Conservation (phyloP, 1,284 basidiomycete species). For the Heterobasidion occidentale region DNA sequence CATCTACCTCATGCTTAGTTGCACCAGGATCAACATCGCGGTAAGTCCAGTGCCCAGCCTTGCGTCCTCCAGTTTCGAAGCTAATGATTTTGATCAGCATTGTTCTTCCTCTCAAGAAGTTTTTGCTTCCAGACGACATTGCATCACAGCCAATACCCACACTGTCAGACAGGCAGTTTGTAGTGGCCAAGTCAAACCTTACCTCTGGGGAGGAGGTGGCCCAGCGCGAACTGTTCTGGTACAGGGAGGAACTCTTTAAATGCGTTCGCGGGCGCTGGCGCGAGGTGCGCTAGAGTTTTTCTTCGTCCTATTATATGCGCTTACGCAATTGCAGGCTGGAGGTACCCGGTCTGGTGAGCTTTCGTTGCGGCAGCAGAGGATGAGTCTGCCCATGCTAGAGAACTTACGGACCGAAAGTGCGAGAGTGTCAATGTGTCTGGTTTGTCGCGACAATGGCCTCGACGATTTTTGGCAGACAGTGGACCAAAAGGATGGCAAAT, state of each 20-base stretch:
- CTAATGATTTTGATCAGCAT: conserved; percentile 38
- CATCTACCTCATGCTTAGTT: conserved; percentile 52
- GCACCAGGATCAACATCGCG: conserved; percentile 81
- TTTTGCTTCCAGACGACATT: conserved; percentile 51
- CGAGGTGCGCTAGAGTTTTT: conserved; percentile 49
- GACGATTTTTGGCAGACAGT: conserved; percentile 13
- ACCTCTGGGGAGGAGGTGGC: conserved; percentile 49
- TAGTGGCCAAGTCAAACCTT: conserved; percentile 70
- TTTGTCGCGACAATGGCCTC: conserved; percentile 20
- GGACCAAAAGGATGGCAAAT: conserved; percentile 28
- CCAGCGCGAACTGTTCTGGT: conserved; percentile 88
- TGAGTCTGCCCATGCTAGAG: conserved; percentile 73
- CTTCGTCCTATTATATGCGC: conserved; percentile 1
- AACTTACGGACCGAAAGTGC: conserved; percentile 59
- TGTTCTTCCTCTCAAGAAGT: conserved; percentile 70
- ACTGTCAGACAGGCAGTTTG: conserved; percentile 85
- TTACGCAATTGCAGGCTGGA: conserved; percentile 45
- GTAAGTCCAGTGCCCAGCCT: conserved; percentile 28
- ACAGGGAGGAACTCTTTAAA: conserved; percentile 78
- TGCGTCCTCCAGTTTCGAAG: not conserved
- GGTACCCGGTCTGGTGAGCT: conserved; percentile 69
- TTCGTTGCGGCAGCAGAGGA: conserved; percentile 66
- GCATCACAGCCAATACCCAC: conserved; percentile 71
- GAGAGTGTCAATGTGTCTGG: conserved; percentile 50
- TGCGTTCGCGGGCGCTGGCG: conserved; percentile 69